Conservation (phyloP, 2,329 filamentous ascomycete species). For the Bretziella fagacearum region DNA sequence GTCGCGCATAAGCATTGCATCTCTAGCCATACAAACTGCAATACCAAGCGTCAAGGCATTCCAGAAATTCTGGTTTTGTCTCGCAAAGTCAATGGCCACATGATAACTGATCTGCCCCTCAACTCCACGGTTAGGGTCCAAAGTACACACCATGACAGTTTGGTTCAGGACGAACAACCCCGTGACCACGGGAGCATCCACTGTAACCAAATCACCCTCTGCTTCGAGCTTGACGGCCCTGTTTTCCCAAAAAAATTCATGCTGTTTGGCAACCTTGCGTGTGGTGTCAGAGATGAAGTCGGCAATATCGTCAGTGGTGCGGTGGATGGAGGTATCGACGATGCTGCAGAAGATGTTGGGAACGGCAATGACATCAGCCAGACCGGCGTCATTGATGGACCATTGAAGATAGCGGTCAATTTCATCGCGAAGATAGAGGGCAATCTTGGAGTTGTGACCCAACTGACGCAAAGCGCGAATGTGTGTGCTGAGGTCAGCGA, state of each 20-base stretch:
- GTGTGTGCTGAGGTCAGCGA: conserved; percentile 25
- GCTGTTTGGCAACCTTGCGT: conserved; percentile 22
- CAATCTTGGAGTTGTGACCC: conserved; percentile 21
- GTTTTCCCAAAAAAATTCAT: conserved; percentile 23
- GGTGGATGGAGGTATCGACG: conserved; percentile 20
- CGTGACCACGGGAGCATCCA: conserved; percentile 25
- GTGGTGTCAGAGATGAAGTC: conserved; percentile 23
- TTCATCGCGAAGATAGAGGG: conserved; percentile 22
- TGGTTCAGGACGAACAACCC: conserved; percentile 27
- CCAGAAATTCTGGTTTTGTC: conserved; percentile 27
- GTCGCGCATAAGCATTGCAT: conserved; percentile 9
- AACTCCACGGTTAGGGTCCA: conserved; percentile 24
- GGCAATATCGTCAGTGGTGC: conserved; percentile 19
- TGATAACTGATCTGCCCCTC: conserved; percentile 27
- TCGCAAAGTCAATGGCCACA: conserved; percentile 25
- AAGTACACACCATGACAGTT: conserved; percentile 25
- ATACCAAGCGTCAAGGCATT: conserved; percentile 28
- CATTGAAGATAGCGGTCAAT: conserved; percentile 24
- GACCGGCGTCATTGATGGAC: conserved; percentile 27
- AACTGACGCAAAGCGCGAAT: conserved; percentile 24
- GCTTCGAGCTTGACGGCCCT: not conserved
- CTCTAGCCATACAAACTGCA: conserved; percentile 10
- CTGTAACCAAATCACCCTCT: conserved; percentile 12
- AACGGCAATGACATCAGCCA: conserved; percentile 21
- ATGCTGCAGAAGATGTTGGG: conserved; percentile 26